Evolutionary conservation across 495 filamentous ascomycete species (phyloP), one percentile per base, ranked within the genome.

Genomic region (Daldinia loculata): DNA sequence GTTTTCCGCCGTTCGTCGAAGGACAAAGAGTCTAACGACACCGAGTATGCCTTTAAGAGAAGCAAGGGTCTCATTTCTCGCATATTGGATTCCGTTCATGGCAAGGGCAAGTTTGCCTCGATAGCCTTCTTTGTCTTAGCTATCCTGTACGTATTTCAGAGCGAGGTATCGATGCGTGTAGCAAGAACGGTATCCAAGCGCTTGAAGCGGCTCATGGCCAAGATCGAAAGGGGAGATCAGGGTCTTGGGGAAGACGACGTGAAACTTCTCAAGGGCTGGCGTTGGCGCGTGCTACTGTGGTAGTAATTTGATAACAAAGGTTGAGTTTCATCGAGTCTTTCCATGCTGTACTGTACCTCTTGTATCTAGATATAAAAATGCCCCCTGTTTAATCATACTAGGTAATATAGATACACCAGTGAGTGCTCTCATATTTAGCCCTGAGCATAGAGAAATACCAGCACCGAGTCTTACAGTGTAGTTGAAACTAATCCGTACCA

Each of bases 111-210:
- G 6, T 39, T 84, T 7, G 80, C 81, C 3, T 82, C 80, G 2
- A 36, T 84, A n/a, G 79, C 81, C 24, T 81, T 82, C 64, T 79
- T 85, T 22, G 81, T 85, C 11, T 78, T 85, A 52, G 77, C 82
- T 30, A 77, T 81, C 9, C 60, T 85, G 38, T 85, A 84, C 61
- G 76, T 85, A 32, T 85, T 85, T 38, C 73, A 80, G 72, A 82
- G 79, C 67, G 83, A 85, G 66, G 83, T 85, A 1, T 75, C 81
- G 34, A 60, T 85, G 27, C 79, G 82, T 14, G 79, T 82, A 4
- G 81, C 78, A 12, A 70, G 75, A 64, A 82, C 80, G 4, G 71
- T 83, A 9, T 70, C 74, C 17, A 80, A 78, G 62, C 61, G 81
- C 17, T 56, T 85, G n/a, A 81, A 79, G 69, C 74, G 74, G 45